Percentiles rank a stretch among this genome's conserved stretches.
phyloP scores from a whole-genome alignment of 306 rosid species.

The Trichosanthes cucumerina region DNA sequence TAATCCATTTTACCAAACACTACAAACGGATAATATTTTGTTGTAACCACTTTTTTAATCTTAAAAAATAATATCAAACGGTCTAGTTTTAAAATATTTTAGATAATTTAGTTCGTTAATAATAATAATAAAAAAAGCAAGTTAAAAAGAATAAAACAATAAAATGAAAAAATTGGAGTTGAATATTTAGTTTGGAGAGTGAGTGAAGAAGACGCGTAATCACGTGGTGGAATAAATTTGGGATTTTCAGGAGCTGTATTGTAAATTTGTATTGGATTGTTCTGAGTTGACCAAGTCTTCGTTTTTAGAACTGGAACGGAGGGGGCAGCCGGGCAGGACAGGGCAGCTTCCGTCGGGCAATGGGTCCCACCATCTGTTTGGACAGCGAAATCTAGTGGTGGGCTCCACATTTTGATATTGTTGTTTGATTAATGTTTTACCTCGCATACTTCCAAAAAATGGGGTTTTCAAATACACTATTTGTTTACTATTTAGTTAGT shows the following conservation, averaged over 20 bases:
- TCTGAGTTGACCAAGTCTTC: background rate
- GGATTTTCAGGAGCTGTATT: background rate
- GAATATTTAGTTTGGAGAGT: background rate
- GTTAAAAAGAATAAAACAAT: background rate
- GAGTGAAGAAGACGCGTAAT: slow-evolving; percentile 4
- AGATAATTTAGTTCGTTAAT: too few species aligned
- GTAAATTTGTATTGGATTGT: background rate
- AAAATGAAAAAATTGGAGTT: background rate
- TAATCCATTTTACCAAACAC: too few species aligned
- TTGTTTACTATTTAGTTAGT: background rate
- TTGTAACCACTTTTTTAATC: too few species aligned
- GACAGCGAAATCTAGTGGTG: slow-evolving; percentile 6
- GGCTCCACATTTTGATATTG: background rate
- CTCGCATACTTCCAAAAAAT: background rate
- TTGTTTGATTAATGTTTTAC: too few species aligned
- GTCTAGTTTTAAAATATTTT: too few species aligned
- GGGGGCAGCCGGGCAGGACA: background rate
- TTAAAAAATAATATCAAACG: too few species aligned
- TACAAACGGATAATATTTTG: too few species aligned
- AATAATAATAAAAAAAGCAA: too few species aligned
- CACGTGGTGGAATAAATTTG: background rate
- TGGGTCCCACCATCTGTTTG: background rate
- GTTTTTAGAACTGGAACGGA: background rate
- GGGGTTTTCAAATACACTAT: background rate
- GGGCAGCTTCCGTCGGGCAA: background rate